A percentile compares a stretch with the other conserved stretches of the same genome.
Evolutionary conservation across 1,139 yeast species (phyloP).

Genomic region (Magnusiomyces paraingens): DNA sequence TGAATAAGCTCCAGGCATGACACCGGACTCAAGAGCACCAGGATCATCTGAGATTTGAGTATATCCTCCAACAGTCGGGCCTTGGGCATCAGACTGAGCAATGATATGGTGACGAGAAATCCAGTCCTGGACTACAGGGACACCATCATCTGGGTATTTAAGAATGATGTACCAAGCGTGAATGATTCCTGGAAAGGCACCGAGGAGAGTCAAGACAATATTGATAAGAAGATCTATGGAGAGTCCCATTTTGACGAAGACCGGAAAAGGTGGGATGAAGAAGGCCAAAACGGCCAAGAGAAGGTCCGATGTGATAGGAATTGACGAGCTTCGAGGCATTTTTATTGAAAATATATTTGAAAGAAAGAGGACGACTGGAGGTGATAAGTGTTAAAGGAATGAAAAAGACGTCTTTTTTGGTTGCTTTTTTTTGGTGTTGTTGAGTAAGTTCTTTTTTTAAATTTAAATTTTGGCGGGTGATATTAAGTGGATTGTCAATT

Average conservation of each 20-base stretch:
- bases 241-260: constrained; percentile 59
- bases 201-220: constrained; percentile 50
- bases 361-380: too few relatives aligned
- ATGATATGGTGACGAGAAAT: background rate
- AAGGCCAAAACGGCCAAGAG: constrained; percentile 54
- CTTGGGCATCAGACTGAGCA: background rate
- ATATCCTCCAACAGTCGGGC: background rate
- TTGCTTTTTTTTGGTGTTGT: too few relatives aligned
- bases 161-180: constrained; percentile 40
- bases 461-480: too few relatives aligned
- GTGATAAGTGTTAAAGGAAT: too few relatives aligned
- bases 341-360: too few relatives aligned
- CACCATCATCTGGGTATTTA: constrained; percentile 51
- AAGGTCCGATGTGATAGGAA: constrained; percentile 35
- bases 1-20: background rate
- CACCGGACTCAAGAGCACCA: constrained; percentile 2
- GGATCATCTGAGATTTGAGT: background rate
- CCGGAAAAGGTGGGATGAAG: constrained; percentile 66
- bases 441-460: too few relatives aligned
- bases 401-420: too few relatives aligned
- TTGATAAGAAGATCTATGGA: constrained; percentile 57
- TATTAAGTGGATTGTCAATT: too few relatives aligned
- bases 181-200: constrained; percentile 63
- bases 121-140: constrained; percentile 28
- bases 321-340: background rate